phyloP scores from a whole-genome alignment of 139 green algal species.

The Coccomyxa sp. region DNA sequence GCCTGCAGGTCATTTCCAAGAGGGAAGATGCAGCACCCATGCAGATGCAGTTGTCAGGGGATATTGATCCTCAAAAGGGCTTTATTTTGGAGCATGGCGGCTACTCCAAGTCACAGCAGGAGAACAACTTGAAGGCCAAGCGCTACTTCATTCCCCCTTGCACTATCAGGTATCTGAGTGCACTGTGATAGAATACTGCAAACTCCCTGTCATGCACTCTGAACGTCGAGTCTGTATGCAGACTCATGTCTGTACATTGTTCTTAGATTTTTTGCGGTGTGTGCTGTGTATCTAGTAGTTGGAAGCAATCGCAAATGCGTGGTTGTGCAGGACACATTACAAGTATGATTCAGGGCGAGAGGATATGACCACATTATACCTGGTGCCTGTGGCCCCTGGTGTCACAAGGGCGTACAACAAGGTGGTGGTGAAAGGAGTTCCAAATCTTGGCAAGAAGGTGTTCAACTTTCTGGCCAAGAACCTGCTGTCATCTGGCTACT shows the following conservation, averaged over 20 bases:
- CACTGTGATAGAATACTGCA: not conserved
- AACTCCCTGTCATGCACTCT: too few relatives aligned
- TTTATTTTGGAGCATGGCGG: not conserved
- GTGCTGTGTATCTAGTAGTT: too few relatives aligned
- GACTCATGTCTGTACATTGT: too few relatives aligned
- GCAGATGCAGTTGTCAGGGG: not conserved
- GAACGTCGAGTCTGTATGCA: too few relatives aligned
- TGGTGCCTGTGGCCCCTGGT: not conserved
- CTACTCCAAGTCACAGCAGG: not conserved
- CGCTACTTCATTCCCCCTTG: not conserved
- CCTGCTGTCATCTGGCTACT: not conserved
- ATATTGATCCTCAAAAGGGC: not conserved
- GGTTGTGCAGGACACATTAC: not conserved
- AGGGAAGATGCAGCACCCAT: not conserved
- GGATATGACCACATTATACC: not conserved
- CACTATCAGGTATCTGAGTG: not conserved
- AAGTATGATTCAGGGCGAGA: not conserved
- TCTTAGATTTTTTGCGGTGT: too few relatives aligned
- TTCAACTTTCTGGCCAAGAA: slow-evolving; percentile 2
- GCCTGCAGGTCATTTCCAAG: not conserved
- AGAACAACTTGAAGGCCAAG: not conserved
- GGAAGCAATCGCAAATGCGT: too few relatives aligned
- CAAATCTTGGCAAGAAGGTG: not conserved
- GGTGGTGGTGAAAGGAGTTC: not conserved
- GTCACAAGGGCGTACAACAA: not conserved